These are phyloP conservation scores for Auricularia auricula-judae DNA, from an alignment of 768 basidiomycete species.

Conservation along the genomic window DNA sequence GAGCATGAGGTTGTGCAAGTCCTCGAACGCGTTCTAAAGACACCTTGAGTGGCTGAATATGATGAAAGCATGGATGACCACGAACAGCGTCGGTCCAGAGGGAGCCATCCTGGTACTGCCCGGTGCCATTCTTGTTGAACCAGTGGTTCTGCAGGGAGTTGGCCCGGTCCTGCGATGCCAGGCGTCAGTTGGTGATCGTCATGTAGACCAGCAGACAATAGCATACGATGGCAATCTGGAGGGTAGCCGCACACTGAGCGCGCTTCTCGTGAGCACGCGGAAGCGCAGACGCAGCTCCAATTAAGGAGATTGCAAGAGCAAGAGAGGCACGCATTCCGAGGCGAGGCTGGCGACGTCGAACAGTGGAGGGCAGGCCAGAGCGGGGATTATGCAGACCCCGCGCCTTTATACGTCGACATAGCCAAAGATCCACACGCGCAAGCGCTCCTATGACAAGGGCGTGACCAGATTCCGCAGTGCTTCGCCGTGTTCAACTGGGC, in stretches of 20 bases:
- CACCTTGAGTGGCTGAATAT: background rate
- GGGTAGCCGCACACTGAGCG: slow-evolving; percentile 1
- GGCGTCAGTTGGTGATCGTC: background rate
- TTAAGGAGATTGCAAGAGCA: background rate
- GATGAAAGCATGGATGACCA: background rate
- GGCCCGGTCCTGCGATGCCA: slow-evolving; percentile 4
- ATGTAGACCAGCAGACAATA: background rate
- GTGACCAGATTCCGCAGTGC: too few species aligned
- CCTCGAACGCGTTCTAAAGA: slow-evolving; percentile 41
- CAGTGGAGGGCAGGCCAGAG: too few species aligned
- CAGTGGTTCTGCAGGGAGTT: slow-evolving; percentile 23
- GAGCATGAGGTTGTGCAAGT: slow-evolving; percentile 49
- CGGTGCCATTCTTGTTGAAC: slow-evolving; percentile 25
- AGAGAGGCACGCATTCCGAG: background rate
- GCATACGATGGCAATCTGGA: background rate
- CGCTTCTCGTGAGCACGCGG: background rate
- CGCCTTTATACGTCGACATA: too few species aligned
- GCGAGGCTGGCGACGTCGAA: too few species aligned
- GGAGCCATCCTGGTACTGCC: slow-evolving; percentile 37
- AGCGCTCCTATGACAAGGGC: too few species aligned
- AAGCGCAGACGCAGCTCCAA: background rate
- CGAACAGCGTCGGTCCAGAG: slow-evolving; percentile 49
- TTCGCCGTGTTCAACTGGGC: too few species aligned
- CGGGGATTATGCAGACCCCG: too few species aligned
- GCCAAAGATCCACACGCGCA: too few species aligned